These are phyloP conservation scores for Gossypium ekmanianum DNA, from an alignment of 345 rosid genomes.

Conservation along the genomic window DNA sequence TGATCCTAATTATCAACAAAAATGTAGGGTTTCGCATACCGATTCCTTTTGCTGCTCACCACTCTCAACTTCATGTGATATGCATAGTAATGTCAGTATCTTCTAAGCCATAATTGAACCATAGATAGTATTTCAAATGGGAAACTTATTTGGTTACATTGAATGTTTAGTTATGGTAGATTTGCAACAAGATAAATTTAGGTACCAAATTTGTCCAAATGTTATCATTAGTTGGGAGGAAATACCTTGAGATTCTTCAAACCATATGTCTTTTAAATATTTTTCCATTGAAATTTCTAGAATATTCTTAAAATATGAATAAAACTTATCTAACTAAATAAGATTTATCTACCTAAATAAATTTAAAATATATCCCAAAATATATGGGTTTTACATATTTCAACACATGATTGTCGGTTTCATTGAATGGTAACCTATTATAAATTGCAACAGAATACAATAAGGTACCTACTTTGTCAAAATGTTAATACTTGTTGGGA, in stretches of 20 bases:
- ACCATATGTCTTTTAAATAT: background rate
- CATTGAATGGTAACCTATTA: slow-evolving; percentile 1
- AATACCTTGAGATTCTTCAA: background rate
- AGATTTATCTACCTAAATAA: no score
- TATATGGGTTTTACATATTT: no score
- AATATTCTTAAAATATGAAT: no score
- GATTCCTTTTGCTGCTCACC: background rate
- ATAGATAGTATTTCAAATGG: background rate
- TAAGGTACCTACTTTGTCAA: background rate
- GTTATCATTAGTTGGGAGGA: background rate
- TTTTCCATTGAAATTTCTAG: background rate
- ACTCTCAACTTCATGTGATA: background rate
- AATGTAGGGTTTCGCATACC: background rate
- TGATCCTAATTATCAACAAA: background rate
- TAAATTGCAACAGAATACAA: slow-evolving; percentile 7
- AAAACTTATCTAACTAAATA: no score
- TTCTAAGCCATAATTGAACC: background rate
- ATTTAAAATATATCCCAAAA: no score
- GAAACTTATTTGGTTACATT: no score
- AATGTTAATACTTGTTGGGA: background rate
- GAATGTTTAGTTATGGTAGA: no score
- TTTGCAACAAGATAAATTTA: background rate
- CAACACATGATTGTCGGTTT: background rate
- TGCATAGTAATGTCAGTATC: background rate
- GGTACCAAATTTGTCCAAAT: background rate